Conservation (phyloP, 208 protist species). For the Acanthamoeba culbertsoni region DNA sequence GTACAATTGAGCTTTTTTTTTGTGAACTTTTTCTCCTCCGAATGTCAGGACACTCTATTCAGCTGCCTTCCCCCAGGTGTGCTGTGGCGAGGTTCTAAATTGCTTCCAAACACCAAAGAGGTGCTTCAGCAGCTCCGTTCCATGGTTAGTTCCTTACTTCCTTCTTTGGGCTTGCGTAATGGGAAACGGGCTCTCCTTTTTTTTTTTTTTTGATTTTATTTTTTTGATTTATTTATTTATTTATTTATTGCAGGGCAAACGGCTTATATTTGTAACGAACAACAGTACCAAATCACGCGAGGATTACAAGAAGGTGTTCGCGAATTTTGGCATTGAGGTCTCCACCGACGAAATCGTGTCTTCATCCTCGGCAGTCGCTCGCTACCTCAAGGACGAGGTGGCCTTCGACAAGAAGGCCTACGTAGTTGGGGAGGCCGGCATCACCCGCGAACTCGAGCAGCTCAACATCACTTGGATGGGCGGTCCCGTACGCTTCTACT, state of each 20-base stretch:
- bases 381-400: constrained; percentile 74
- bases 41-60: too few relatives aligned
- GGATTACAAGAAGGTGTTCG: constrained; percentile 71
- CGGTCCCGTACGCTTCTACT: background rate
- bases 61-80: constrained; percentile 58
- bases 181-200: too few relatives aligned
- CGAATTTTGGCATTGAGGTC: constrained; percentile 55
- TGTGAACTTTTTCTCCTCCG: too few relatives aligned
- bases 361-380: constrained; percentile 73
- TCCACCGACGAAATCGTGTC: constrained; percentile 77
- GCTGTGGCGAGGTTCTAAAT: constrained; percentile 58
- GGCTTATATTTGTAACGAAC: constrained; percentile 84
- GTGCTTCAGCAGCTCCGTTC: constrained; percentile 51
- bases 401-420: constrained; percentile 76
- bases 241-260: constrained; percentile 69
- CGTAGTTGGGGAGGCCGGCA: constrained; percentile 77
- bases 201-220: background rate
- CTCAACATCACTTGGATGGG: constrained; percentile 34
- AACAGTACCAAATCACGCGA: constrained; percentile 78
- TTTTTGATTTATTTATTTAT: background rate
- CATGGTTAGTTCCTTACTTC: background rate
- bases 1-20: background rate
- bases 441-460: constrained; percentile 63
- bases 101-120: constrained; percentile 61
- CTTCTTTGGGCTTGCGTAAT: too few relatives aligned